phyloP scores from a whole-genome alignment of 352 stramenopile species.

The Discostella stelligera region DNA sequence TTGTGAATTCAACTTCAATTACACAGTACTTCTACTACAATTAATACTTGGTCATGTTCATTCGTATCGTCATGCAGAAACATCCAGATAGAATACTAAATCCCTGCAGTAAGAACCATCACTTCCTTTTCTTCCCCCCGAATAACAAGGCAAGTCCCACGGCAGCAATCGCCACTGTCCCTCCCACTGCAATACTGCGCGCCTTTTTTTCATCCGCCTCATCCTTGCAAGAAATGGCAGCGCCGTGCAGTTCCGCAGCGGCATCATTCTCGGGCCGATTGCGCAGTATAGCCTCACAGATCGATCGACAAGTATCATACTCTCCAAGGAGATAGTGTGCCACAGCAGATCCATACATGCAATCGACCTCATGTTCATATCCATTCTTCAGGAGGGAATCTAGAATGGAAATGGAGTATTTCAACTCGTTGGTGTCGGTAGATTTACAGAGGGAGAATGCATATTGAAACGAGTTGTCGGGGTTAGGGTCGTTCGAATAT shows the following conservation, averaged over 20 bases:
- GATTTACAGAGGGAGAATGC: constrained; percentile 78
- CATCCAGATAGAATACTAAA: no score
- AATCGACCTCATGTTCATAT: constrained; percentile 79
- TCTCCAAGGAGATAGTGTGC: constrained; percentile 77
- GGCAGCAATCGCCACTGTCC: constrained; percentile 60
- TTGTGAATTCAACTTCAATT: not conserved
- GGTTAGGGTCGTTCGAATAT: constrained; percentile 54
- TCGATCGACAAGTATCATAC: constrained; percentile 58
- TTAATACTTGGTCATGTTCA: not conserved
- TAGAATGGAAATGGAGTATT: constrained; percentile 77
- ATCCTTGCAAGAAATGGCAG: constrained; percentile 65
- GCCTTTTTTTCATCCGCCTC: constrained; percentile 61
- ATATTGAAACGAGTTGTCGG: constrained; percentile 79
- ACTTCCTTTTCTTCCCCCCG: constrained; percentile 32
- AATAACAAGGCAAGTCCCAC: constrained; percentile 59
- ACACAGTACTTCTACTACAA: not conserved
- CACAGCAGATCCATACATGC: constrained; percentile 71
- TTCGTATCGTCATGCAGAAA: not conserved
- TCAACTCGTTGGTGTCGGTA: constrained; percentile 53
- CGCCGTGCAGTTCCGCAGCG: constrained; percentile 72
- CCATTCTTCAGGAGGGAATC: constrained; percentile 74
- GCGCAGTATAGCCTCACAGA: constrained; percentile 75
- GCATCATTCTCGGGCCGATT: constrained; percentile 62
- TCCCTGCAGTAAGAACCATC: not conserved
- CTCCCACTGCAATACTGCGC: constrained; percentile 62